phyloP scores from a whole-genome alignment of 148 eudicot genomes.

The Chenopodium quinoa region DNA sequence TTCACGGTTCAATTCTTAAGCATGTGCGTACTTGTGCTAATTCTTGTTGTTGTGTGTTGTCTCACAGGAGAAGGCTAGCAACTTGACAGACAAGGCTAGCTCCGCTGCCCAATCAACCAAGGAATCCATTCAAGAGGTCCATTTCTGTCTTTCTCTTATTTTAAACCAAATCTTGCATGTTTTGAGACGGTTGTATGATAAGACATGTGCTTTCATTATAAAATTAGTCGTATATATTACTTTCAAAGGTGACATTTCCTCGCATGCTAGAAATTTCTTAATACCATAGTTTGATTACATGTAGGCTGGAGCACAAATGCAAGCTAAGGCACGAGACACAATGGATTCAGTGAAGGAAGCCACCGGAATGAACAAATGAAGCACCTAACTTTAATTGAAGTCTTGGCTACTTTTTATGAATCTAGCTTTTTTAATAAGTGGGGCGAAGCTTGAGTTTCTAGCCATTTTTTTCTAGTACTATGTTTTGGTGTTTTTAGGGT shows the following conservation, averaged over 20 bases:
- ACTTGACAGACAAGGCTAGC: constrained; percentile 53
- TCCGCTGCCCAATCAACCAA: constrained; percentile 48
- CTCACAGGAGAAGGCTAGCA: constrained; percentile 52
- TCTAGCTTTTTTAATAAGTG: not conserved
- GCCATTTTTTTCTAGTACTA: not conserved
- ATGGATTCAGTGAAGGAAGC: constrained; percentile 61
- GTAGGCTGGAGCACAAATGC: constrained; percentile 58
- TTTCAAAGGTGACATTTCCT: not conserved
- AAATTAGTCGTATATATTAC: too few relatives aligned
- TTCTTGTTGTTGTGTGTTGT: not conserved
- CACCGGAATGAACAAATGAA: constrained; percentile 54
- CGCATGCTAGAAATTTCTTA: not conserved
- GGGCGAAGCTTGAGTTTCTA: not conserved
- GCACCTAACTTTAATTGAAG: not conserved
- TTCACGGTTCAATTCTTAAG: too few relatives aligned
- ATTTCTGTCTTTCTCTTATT: not conserved
- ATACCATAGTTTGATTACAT: not conserved
- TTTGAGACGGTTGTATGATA: too few relatives aligned
- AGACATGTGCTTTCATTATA: too few relatives aligned
- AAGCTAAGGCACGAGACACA: constrained; percentile 52
- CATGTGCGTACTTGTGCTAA: too few relatives aligned
- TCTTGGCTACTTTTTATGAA: not conserved
- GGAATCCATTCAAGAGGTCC: constrained; percentile 41
- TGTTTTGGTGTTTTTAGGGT: not conserved
- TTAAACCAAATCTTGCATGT: too few relatives aligned